Conservation (phyloP, 139 green algal species). For the Haematococcus sp. region DNA sequence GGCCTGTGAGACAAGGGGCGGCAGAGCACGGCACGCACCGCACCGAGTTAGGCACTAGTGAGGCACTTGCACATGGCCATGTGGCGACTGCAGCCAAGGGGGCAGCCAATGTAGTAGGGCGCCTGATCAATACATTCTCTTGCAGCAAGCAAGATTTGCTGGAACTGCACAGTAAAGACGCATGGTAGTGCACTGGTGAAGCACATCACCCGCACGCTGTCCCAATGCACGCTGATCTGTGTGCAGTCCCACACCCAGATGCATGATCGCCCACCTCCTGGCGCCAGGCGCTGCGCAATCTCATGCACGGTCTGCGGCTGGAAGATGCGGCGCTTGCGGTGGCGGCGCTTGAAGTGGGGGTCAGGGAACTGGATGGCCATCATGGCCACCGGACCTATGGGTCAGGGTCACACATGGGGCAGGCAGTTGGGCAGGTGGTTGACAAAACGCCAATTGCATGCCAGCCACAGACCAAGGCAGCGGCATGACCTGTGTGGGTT, state of each 20-base stretch:
- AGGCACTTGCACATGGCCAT: no score
- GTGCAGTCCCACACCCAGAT: no score
- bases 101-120: no score
- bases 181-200: background rate
- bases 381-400: background rate
- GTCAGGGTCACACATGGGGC: background rate
- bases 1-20: no score
- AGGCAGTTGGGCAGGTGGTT: slow-evolving; percentile 25
- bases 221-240: no score
- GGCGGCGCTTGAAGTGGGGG: slow-evolving; percentile 86
- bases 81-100: no score
- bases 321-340: slow-evolving; percentile 84
- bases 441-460: no score
- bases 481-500: no score
- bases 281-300: slow-evolving; percentile 8
- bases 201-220: background rate
- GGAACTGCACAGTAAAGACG: background rate
- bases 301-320: slow-evolving; percentile 56
- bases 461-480: no score
- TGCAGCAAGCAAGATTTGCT: background rate
- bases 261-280: slow-evolving; percentile 28
- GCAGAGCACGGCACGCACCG: no score
- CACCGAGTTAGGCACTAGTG: no score
- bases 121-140: background rate
- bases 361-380: slow-evolving; percentile 82